A percentile compares a stretch with the other conserved stretches of the same genome.
Evolutionary conservation across 768 basidiomycete species (phyloP).

Genomic region (Trametopsis cervina): DNA sequence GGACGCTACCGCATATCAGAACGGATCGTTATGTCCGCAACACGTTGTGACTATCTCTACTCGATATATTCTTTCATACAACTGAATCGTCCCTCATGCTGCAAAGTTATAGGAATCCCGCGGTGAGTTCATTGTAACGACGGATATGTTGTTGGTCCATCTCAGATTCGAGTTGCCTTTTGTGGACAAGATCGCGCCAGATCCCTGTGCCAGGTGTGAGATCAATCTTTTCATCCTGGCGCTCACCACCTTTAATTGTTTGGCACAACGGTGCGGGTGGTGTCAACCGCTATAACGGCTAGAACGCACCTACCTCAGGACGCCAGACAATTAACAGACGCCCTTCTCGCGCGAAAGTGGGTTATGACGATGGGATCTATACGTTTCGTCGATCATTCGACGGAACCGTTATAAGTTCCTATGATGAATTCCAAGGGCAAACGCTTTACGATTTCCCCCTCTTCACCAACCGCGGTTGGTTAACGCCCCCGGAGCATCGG

Average conservation of each 20-base stretch:
- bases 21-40: too few relatives aligned
- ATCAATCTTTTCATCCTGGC: slow-evolving; percentile 7
- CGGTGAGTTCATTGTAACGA: too few relatives aligned
- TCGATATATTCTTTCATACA: too few relatives aligned
- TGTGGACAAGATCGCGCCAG: slow-evolving; percentile 6
- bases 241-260: slow-evolving; percentile 9
- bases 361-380: slow-evolving; percentile 5
- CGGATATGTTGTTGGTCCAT: slow-evolving; percentile 4
- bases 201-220: slow-evolving; percentile 10
- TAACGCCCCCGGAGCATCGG: slow-evolving; percentile 13
- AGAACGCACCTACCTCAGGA: neutral
- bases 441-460: slow-evolving; percentile 9
- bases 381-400: slow-evolving; percentile 7
- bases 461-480: slow-evolving; percentile 12
- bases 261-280: neutral
- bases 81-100: too few relatives aligned
- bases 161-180: neutral
- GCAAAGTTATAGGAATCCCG: too few relatives aligned
- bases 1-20: too few relatives aligned
- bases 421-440: slow-evolving; percentile 4
- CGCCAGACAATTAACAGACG: slow-evolving; percentile 7
- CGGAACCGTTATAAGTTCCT: slow-evolving; percentile 14
- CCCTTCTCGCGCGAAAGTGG: neutral
- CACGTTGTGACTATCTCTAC: too few relatives aligned
- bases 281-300: neutral